Evolutionary conservation across 768 basidiomycete genomes (phyloP), one percentile per base, ranked within the genome.

Genomic region (Cyclocybe cylindracea): DNA sequence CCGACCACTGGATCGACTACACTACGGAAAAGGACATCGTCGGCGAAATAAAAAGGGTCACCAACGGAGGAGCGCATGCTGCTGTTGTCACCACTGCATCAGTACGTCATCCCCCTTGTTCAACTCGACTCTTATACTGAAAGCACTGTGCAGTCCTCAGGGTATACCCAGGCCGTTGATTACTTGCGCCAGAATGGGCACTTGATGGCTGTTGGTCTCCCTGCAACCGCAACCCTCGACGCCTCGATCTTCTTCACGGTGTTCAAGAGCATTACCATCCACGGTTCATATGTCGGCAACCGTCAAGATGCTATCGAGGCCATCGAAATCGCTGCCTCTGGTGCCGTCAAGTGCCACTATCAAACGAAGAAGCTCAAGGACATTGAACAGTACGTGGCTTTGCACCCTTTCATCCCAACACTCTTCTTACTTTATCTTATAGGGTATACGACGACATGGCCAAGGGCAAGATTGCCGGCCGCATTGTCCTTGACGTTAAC

Each of bases 271-370:
- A 78, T 85, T 52, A 79, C 66, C 48, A 83, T 85, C 52, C 60
- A 63, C 45, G 83, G 83, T 10, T 81, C 78, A 2, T 78, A 77
- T 48, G 73, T 78, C 10, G 84, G 89, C 1, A 92, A 91, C 68
- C 82, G 89, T 36, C 91, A 93, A 67, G 94, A 95, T 62, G 84
- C 91, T 2, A 66, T 79, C 8, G 93, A 96, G 67, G 89, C 94
- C 0, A 70, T 95, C 39, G 79, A 83, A 2, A 85, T 94, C 43
- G 92, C 91, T 1, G 78, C 85, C 0, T 63, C 73, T 33, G 90
- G 89, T 10, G 80, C 81, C 46, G 87, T 92, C 48, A 87, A 83
- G 64, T 83, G 83, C 51, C 74, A 74, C 57, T 87, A 74, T 56
- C 65, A 56, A 38, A 44, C 70, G 44, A 78, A 71, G 64, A 72